These are phyloP conservation scores for Sarcodon sp. DNA, from an alignment of 768 basidiomycete genomes.

Conservation along the genomic window DNA sequence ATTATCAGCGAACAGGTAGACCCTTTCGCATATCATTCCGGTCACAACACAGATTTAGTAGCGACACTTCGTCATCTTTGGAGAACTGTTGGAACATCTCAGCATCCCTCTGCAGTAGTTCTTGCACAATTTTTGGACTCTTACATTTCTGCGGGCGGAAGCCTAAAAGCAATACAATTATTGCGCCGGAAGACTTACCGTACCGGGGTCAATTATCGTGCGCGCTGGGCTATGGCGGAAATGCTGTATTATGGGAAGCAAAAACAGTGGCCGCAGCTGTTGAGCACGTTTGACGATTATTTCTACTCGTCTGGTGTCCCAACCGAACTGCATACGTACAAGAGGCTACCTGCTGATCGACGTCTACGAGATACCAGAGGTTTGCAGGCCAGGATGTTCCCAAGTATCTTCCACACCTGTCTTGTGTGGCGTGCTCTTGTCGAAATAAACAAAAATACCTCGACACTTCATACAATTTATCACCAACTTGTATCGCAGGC, in stretches of 20 bases:
- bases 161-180: neutral
- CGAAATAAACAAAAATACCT: neutral
- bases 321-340: constrained; percentile 1
- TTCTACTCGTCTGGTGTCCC: constrained; percentile 47
- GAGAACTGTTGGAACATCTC: neutral
- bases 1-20: neutral
- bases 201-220: neutral
- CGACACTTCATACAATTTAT: neutral
- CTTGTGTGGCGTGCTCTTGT: constrained; percentile 3
- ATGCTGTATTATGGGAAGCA: constrained; percentile 9
- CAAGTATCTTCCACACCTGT: constrained; percentile 3
- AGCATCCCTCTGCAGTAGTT: neutral
- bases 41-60: neutral
- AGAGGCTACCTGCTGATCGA: neutral
- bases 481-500: neutral
- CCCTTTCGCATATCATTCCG: neutral
- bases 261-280: constrained; percentile 3
- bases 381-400: constrained; percentile 2
- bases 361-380: neutral
- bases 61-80: neutral
- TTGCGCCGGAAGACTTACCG: neutral
- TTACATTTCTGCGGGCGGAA: neutral
- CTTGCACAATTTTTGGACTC: neutral
- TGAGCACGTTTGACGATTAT: constrained; percentile 30
- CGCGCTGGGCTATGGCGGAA: constrained; percentile 15